phyloP scores from a whole-genome alignment of 1,139 yeast genomes.

The Zygotorulaspora mrakii region DNA sequence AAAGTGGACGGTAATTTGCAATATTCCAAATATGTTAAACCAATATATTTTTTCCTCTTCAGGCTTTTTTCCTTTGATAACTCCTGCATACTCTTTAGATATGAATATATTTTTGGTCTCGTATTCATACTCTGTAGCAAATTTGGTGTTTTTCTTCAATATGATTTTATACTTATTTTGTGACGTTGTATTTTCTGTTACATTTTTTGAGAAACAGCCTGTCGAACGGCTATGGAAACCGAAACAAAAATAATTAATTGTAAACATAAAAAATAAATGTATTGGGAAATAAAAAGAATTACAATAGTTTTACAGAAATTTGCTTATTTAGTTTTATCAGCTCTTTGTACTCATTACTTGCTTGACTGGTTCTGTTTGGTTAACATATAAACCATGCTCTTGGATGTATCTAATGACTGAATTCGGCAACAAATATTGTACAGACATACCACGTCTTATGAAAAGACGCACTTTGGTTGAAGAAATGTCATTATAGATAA shows the following conservation, averaged over 20 bases:
- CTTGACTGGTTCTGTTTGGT: constrained; percentile 90
- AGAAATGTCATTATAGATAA: constrained; percentile 91
- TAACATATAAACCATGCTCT: constrained; percentile 78
- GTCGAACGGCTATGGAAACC: background rate
- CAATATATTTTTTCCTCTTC: constrained; percentile 9
- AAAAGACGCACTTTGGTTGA: constrained; percentile 92
- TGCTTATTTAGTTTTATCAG: no score
- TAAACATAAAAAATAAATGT: background rate
- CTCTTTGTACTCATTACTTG: constrained; percentile 63
- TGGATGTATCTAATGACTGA: constrained; percentile 92
- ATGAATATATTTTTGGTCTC: no score
- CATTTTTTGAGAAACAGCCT: background rate
- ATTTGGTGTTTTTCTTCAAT: no score
- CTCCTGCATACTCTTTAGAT: background rate
- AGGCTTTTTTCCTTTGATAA: background rate
- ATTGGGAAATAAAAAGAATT: constrained; percentile 3
- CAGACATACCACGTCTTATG: constrained; percentile 92
- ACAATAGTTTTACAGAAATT: constrained; percentile 4
- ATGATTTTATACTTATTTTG: background rate
- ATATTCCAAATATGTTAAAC: constrained; percentile 14
- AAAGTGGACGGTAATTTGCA: constrained; percentile 7
- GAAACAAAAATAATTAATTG: no score
- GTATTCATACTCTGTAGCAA: no score
- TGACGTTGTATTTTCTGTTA: constrained; percentile 1
- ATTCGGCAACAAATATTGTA: constrained; percentile 89